Evolutionary conservation across 306 rosid species (phyloP).

Genomic region (Prunus dulcis): DNA sequence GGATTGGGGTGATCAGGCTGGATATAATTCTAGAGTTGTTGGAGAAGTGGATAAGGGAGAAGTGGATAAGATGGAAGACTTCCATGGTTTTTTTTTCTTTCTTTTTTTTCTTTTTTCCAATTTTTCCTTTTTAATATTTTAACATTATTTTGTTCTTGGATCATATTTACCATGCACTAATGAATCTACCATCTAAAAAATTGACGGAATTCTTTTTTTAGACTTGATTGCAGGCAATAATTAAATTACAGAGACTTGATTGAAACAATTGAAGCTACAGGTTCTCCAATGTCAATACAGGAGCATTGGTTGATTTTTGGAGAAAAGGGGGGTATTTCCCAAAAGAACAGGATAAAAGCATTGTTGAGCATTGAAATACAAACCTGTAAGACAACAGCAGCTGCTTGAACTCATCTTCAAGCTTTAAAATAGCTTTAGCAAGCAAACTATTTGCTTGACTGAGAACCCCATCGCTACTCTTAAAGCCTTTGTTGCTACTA

Average conservation of each 20-base stretch:
- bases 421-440: conserved; percentile 80
- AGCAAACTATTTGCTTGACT: conserved; percentile 69
- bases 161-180: not conserved
- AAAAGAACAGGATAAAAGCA: conserved; percentile 19
- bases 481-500: conserved; percentile 65
- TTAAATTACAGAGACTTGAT: not conserved
- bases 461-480: conserved; percentile 63
- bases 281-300: not conserved
- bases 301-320: not conserved
- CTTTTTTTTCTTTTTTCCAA: too few species aligned
- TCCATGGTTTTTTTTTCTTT: not conserved
- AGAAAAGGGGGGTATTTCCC: not conserved
- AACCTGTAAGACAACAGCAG: conserved; percentile 77
- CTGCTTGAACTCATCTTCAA: conserved; percentile 84
- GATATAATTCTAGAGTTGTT: not conserved
- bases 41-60: not conserved
- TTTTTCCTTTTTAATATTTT: not conserved
- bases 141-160: not conserved
- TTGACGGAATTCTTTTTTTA: not conserved
- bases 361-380: conserved; percentile 22
- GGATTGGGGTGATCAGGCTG: not conserved
- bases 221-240: not conserved
- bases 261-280: not conserved
- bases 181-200: not conserved
- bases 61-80: not conserved